Conservation (phyloP, 2,329 filamentous ascomycete species). For the Corinectria fuckeliana region DNA sequence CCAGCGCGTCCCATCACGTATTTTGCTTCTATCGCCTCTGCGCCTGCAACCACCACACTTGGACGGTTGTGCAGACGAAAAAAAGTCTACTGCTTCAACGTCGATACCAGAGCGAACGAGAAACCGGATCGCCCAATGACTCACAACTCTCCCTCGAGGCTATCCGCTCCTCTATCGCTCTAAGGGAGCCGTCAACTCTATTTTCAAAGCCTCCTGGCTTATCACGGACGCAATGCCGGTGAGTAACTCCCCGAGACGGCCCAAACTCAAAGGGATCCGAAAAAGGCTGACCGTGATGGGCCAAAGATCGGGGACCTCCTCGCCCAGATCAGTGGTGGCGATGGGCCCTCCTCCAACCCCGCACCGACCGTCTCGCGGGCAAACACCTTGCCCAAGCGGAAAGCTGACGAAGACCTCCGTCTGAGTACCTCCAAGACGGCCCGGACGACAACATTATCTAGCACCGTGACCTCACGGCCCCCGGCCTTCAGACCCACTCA, state of each 20-base stretch:
- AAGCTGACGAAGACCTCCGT: slow-evolving; percentile 59
- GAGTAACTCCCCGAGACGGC: slow-evolving; percentile 23
- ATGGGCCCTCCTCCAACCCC: slow-evolving; percentile 46
- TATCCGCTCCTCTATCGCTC: slow-evolving; percentile 32
- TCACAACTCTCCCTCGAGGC: slow-evolving; percentile 34
- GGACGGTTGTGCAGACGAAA: slow-evolving; percentile 27
- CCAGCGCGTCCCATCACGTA: slow-evolving; percentile 29
- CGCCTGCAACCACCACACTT: slow-evolving; percentile 29
- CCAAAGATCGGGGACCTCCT: slow-evolving; percentile 45
- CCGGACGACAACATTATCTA: slow-evolving; percentile 40
- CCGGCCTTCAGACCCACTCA: slow-evolving; percentile 26
- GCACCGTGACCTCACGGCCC: slow-evolving; percentile 31
- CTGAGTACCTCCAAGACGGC: slow-evolving; percentile 51
- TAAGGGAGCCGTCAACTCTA: slow-evolving; percentile 20
- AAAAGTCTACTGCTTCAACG: slow-evolving; percentile 16
- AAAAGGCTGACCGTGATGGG: slow-evolving; percentile 30
- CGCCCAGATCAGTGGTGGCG: slow-evolving; percentile 66
- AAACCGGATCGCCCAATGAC: slow-evolving; percentile 35
- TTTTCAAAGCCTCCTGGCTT: slow-evolving; percentile 17
- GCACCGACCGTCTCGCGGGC: slow-evolving; percentile 39
- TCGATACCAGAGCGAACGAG: slow-evolving; percentile 7
- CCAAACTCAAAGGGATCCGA: slow-evolving; percentile 11
- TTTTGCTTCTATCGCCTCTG: slow-evolving; percentile 29
- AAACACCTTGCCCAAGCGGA: slow-evolving; percentile 57
- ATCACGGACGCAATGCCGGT: slow-evolving; percentile 41